These are phyloP conservation scores for Auricularia auricula-judae DNA, from an alignment of 768 basidiomycete species.

Conservation along the genomic window DNA sequence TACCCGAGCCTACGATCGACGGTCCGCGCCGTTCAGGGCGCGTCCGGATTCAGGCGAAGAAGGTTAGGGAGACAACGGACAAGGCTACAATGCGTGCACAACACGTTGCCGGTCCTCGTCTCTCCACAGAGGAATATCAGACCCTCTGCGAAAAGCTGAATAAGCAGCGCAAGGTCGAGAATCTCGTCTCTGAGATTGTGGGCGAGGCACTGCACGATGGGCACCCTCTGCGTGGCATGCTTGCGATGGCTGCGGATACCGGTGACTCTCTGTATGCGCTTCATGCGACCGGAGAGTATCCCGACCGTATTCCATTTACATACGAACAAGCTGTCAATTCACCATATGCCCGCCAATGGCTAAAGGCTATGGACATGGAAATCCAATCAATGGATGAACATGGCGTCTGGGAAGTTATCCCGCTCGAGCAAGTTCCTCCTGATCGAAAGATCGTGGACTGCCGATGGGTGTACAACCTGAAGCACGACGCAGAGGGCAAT, in stretches of 20 bases:
- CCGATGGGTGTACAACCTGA: too few species aligned
- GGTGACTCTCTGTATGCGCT: background rate
- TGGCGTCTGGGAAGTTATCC: too few species aligned
- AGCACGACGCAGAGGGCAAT: too few species aligned
- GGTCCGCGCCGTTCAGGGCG: background rate
- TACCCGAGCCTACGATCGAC: background rate
- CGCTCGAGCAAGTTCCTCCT: too few species aligned
- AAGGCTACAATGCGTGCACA: background rate
- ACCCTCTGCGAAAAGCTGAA: background rate
- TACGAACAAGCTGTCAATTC: too few species aligned
- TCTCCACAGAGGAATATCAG: background rate
- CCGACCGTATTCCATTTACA: too few species aligned
- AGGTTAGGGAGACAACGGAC: background rate
- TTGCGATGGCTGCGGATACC: background rate
- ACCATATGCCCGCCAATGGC: too few species aligned
- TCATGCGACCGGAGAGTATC: background rate
- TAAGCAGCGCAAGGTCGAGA: background rate
- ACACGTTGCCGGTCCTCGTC: background rate
- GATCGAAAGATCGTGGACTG: too few species aligned
- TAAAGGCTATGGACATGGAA: too few species aligned
- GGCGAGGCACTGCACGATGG: background rate
- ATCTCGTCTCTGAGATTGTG: background rate
- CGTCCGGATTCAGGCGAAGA: background rate
- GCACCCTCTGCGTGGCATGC: background rate
- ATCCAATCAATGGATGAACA: too few species aligned